Conservation (phyloP, 257 asterid species). For the Oldenlandia corymbosa region DNA sequence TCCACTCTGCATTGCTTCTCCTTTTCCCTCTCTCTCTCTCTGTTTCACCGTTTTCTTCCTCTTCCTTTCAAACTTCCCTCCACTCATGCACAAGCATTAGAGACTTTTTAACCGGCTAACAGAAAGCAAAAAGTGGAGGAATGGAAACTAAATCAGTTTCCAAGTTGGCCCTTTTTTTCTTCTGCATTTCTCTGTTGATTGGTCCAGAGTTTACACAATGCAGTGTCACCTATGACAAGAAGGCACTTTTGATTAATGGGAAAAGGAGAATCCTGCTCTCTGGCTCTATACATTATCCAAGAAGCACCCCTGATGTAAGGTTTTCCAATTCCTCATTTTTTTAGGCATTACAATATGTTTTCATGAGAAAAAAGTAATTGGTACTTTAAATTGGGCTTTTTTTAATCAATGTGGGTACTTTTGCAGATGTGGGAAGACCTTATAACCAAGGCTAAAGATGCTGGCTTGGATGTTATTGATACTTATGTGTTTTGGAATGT, state of each 20-base stretch:
- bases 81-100: constrained; percentile 22
- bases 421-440: constrained; percentile 77
- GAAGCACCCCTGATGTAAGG: constrained; percentile 70
- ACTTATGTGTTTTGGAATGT: constrained; percentile 66
- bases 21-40: constrained; percentile 28
- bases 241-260: constrained; percentile 49
- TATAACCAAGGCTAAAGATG: constrained; percentile 53
- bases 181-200: constrained; percentile 32
- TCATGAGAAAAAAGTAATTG: neutral
- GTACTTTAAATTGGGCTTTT: neutral
- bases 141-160: constrained; percentile 51
- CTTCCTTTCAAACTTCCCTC: constrained; percentile 13
- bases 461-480: constrained; percentile 64
- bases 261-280: constrained; percentile 59
- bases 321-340: neutral
- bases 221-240: constrained; percentile 50
- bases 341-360: neutral
- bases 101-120: neutral
- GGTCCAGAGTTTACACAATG: constrained; percentile 29
- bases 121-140: neutral
- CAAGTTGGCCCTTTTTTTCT: constrained; percentile 22
- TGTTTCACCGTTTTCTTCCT: constrained; percentile 23
- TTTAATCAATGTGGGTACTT: neutral
- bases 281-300: constrained; percentile 71
- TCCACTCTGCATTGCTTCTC: constrained; percentile 10